These are phyloP conservation scores for Pistacia atlantica DNA, from an alignment of 345 rosid species.

Conservation along the genomic window DNA sequence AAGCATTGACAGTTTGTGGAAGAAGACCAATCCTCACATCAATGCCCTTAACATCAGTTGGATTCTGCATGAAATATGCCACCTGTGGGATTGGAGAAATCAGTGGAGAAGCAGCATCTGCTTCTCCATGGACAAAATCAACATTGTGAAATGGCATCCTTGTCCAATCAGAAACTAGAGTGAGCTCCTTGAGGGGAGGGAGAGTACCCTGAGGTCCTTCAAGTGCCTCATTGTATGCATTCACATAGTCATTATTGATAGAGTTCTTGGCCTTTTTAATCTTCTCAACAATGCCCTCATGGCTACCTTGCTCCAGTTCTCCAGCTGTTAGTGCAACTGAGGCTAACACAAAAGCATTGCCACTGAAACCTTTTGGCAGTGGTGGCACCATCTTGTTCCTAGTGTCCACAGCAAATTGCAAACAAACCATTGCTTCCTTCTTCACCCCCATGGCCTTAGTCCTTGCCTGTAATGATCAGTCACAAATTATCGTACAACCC, in stretches of 20 bases:
- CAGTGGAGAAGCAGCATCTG: conserved; percentile 52
- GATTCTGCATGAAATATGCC: conserved; percentile 66
- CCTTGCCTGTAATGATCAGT: conserved; percentile 47
- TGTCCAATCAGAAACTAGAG: conserved; percentile 73
- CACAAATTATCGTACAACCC: not conserved
- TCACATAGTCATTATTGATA: conserved; percentile 45
- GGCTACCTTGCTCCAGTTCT: conserved; percentile 43
- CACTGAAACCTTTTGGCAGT: conserved; percentile 53
- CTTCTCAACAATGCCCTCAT: conserved; percentile 38
- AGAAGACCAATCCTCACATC: conserved; percentile 56
- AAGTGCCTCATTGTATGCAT: conserved; percentile 56
- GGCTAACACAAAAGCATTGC: conserved; percentile 67
- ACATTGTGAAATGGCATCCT: conserved; percentile 68
- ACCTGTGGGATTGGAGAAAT: conserved; percentile 66
- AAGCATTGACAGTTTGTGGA: conserved; percentile 33
- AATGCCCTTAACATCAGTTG: conserved; percentile 44
- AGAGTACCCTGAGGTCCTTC: conserved; percentile 44
- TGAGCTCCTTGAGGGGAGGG: conserved; percentile 58
- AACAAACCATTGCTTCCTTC: conserved; percentile 57
- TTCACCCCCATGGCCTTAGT: conserved; percentile 45
- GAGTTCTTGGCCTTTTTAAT: conserved; percentile 64
- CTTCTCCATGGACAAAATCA: conserved; percentile 44
- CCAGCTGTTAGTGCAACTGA: conserved; percentile 52
- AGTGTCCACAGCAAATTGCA: conserved; percentile 68
- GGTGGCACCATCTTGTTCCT: conserved; percentile 52